Evolutionary conservation across 768 basidiomycete genomes (phyloP), one percentile per base, ranked within the genome.

Genomic region (Termitomyces sp.): DNA sequence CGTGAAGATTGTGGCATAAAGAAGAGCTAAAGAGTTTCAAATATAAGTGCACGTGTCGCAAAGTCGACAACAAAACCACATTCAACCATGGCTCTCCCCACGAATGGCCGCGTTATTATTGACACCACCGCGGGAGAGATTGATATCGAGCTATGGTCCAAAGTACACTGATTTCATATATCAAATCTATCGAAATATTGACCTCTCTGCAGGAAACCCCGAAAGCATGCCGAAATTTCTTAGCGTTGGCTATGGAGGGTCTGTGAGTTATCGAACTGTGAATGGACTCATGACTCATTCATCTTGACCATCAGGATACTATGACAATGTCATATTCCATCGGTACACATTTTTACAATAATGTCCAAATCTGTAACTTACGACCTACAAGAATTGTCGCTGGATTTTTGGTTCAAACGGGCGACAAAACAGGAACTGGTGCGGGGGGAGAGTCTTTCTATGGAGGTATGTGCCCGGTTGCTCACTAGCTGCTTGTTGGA

Each of bases 291-390:
- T 3, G 16, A 3, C 56, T 59, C 7, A 58, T 18, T 38, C 5
- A 20, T 45, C 14, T 30, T n/a, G 59, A 36, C 26, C 1, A 41
- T 2, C 65, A 95, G 94, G 96, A 8, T 98, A 97, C 71, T 98
- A 98, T 72, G 96, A 98, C 59, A 90, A 91, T 35, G 88, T 94
- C 54, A 90, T 96, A 48, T 98, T 98, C 64, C 94, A 97, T 72
- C 84, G 95, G 90, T 90, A 66, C 24, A 71, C 46, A 5, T 11
- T 33, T 41, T 8, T 36, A 24, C 32, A 45, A 5, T 33, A 45
- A 47, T 26, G 20, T 41, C 53, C 6, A 35, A 33, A 18, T 13
- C 13, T 26, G 11, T 36, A 28, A 54, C 13, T 24, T 26, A 44
- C 14, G 47, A 30, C 47, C 56, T 33, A 45, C 52, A 16, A 67